Evolutionary conservation across 352 stramenopile species (phyloP), one percentile per base, ranked within the genome.

Genomic region (Globisporangium spiculum): DNA sequence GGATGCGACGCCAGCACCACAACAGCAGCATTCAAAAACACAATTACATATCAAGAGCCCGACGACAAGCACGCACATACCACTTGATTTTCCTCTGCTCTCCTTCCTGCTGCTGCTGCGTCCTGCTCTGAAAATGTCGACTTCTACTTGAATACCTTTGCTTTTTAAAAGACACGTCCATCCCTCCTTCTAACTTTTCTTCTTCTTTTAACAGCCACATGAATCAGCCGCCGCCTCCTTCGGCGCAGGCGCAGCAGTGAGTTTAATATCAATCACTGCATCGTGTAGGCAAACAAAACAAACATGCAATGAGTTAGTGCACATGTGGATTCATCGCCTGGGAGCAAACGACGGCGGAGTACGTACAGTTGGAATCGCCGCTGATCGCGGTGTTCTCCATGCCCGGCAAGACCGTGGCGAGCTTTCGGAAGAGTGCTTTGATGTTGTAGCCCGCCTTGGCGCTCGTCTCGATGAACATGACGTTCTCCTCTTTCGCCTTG

Each of bases 391-490:
- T 94, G 76, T 97, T 96, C 58, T 97, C 90, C 84, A 97, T 98
- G 71, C 97, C 97, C 0, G 97, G 97, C 73, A 99, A 84, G 68
- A 98, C 95, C 10, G 96, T 99, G 18, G 98, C 97, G 46, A 99
- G 84, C 80, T 99, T 99, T 67, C 97, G 91, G 84, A 99, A 99
- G 30, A 99, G 89, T 66, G 93, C 92, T 83, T 99, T 99, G 73
- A 99, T 98, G 83, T 99, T 99, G 85, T 91, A 97, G 10, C 92
- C 97, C 22, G 93, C 97, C 86, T 99, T 99, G 59, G 98, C 98
- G 75, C 92, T 99, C 38, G 97, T 99, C 81, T 99, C 98, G 72
- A 99, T 99, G 79, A 99, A 99, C 80, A 99, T 96, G 63, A 99
- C 91, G 65, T 97, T 97, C 77, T 99, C 96, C 69, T 99, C 96